Evolutionary conservation across 2,329 filamentous ascomycete species (phyloP).

Genomic region (Penicillium sp.): DNA sequence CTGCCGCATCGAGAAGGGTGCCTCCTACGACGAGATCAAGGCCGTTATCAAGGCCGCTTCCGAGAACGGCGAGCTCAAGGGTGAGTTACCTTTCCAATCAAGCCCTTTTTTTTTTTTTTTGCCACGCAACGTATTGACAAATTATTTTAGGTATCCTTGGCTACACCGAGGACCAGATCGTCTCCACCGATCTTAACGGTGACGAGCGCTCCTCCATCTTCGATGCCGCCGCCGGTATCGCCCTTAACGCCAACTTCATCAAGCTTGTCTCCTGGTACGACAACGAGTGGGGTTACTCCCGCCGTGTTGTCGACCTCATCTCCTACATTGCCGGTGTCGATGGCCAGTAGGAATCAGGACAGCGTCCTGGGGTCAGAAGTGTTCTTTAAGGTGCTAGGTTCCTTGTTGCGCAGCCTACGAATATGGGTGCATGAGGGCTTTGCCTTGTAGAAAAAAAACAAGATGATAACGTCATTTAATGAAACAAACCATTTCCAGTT

Average conservation of each 20-base stretch:
- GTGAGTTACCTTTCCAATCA: neutral
- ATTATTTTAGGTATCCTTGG: constrained; percentile 62
- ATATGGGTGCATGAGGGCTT: neutral
- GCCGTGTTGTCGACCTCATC: constrained; percentile 80
- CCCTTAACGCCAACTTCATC: constrained; percentile 97
- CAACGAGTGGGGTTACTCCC: constrained; percentile 99
- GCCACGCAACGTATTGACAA: neutral
- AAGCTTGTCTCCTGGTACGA: constrained; percentile 99
- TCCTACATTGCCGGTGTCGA: constrained; percentile 77
- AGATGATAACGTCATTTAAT: constrained; percentile 28
- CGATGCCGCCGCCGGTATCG: constrained; percentile 98
- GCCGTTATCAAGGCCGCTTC: constrained; percentile 80
- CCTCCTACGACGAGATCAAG: constrained; percentile 79
- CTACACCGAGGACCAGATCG: constrained; percentile 96
- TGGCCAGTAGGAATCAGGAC: constrained; percentile 44
- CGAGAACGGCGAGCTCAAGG: constrained; percentile 73
- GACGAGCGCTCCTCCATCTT: constrained; percentile 96
- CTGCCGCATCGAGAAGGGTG: constrained; percentile 86
- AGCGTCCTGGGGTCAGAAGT: constrained; percentile 32
- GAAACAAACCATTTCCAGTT: constrained; percentile 26
- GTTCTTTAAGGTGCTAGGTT: constrained; percentile 30
- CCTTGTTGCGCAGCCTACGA: constrained; percentile 1
- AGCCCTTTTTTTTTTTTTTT: too few species aligned
- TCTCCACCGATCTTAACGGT: constrained; percentile 91
- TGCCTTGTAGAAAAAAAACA: constrained; percentile 19